A percentile compares a stretch with the other conserved stretches of the same genome.
These are phyloP conservation scores for Deakozyma indianensis DNA, from an alignment of 805 yeast genomes.

Conservation along the genomic window DNA sequence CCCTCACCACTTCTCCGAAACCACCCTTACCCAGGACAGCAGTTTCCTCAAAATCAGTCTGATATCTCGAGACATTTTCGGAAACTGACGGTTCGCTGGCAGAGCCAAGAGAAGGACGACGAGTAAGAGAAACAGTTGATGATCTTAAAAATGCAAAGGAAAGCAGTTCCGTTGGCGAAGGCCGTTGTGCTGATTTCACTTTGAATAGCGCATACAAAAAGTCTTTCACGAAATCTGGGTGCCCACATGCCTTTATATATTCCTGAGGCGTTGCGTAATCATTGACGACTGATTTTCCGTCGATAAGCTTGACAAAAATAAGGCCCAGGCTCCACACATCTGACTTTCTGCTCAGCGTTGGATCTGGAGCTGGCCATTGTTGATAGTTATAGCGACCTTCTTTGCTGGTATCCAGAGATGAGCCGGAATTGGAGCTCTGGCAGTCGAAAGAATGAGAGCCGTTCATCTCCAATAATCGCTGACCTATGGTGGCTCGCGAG, in stretches of 20 bases:
- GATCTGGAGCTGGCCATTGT: slow-evolving; percentile 74
- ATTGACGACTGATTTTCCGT: slow-evolving; percentile 42
- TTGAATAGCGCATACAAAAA: slow-evolving; percentile 56
- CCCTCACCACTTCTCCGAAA: slow-evolving; percentile 97
- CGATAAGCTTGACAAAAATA: slow-evolving; percentile 48
- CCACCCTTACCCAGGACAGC: slow-evolving; percentile 89
- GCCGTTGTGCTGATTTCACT: slow-evolving; percentile 50
- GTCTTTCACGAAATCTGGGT: slow-evolving; percentile 49
- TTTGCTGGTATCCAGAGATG: slow-evolving; percentile 2
- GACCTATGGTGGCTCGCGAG: slow-evolving; percentile 14
- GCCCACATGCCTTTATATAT: slow-evolving; percentile 33
- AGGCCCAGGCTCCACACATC: slow-evolving; percentile 94
- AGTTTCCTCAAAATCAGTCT: slow-evolving; percentile 88
- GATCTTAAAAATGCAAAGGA: slow-evolving; percentile 75
- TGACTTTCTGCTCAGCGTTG: slow-evolving; percentile 57
- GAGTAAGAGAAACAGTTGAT: slow-evolving; percentile 6
- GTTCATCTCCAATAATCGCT: slow-evolving; percentile 19
- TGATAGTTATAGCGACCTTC: slow-evolving; percentile 3
- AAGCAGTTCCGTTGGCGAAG: slow-evolving; percentile 70
- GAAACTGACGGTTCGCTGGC: background rate
- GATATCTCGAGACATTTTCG: slow-evolving; percentile 49
- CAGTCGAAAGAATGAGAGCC: slow-evolving; percentile 16
- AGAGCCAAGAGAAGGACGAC: background rate
- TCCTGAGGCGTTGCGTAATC: slow-evolving; percentile 48
- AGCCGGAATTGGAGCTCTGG: slow-evolving; percentile 2